Conservation (phyloP, 441 rosid genomes). For the Viola pubescens region DNA sequence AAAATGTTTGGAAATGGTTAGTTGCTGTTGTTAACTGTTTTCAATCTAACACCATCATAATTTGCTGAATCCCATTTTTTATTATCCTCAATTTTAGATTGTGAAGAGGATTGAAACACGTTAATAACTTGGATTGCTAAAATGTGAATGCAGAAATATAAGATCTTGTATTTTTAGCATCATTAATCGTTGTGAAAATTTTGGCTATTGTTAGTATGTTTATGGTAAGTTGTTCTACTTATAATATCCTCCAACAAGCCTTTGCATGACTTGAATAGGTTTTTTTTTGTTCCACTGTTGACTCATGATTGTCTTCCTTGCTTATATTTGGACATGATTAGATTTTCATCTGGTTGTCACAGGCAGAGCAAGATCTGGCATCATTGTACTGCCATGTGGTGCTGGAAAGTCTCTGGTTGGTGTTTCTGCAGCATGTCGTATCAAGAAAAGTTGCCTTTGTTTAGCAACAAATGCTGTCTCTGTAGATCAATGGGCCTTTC, state of each 20-base stretch:
- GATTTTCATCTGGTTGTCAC: conserved; percentile 14
- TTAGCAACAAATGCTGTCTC: conserved; percentile 96
- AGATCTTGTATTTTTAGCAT: no score
- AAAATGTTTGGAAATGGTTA: conserved; percentile 99
- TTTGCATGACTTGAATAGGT: neutral
- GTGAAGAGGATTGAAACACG: neutral
- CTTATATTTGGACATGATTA: neutral
- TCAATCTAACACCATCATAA: neutral
- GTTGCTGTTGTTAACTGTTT: neutral
- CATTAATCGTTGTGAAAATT: no score
- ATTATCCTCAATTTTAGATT: neutral
- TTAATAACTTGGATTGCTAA: neutral
- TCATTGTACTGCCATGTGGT: conserved; percentile 94
- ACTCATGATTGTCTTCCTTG: no score
- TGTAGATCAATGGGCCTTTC: conserved; percentile 97
- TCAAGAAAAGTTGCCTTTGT: conserved; percentile 92
- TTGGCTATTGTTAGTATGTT: no score
- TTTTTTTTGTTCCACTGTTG: no score
- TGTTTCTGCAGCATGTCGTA: conserved; percentile 86
- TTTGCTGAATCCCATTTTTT: conserved; percentile 4
- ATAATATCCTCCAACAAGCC: neutral
- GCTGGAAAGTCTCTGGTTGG: conserved; percentile 98
- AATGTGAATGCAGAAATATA: no score
- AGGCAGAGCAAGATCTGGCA: conserved; percentile 97
- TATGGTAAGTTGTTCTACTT: neutral